A percentile compares a stretch with the other conserved stretches of the same genome.
Conservation (phyloP, 2,329 filamentous ascomycete species). For the Cryoendolithus antarcticus region DNA sequence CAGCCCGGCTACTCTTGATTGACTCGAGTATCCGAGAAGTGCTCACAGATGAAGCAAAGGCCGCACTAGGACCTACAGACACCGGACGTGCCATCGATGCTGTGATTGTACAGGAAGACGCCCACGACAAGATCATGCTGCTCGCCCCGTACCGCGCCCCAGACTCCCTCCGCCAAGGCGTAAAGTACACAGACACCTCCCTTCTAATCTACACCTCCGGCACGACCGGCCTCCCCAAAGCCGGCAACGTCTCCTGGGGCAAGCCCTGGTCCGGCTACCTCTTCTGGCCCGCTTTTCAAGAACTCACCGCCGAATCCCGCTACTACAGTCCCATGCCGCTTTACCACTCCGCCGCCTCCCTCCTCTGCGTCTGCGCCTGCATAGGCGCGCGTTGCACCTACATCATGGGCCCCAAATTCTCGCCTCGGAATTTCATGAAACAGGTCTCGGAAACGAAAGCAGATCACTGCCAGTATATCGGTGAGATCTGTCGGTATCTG, state of each 20-base stretch:
- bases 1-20: slow-evolving; percentile 54
- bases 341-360: slow-evolving; percentile 67
- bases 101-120: slow-evolving; percentile 48
- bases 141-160: slow-evolving; percentile 19
- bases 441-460: slow-evolving; percentile 60
- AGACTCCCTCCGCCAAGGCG: slow-evolving; percentile 19
- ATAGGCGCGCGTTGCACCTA: slow-evolving; percentile 47
- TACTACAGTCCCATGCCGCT: slow-evolving; percentile 85
- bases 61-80: slow-evolving; percentile 32
- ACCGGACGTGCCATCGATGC: slow-evolving; percentile 40
- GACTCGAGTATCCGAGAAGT: slow-evolving; percentile 48
- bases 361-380: slow-evolving; percentile 55
- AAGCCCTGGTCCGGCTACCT: slow-evolving; percentile 15
- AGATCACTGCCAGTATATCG: slow-evolving; percentile 75
- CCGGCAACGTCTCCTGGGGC: slow-evolving; percentile 24
- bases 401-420: slow-evolving; percentile 66
- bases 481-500: slow-evolving; percentile 75
- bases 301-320: slow-evolving; percentile 59
- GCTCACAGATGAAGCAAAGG: slow-evolving; percentile 41
- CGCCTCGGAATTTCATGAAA: slow-evolving; percentile 62
- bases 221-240: slow-evolving; percentile 71
- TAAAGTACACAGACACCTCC: slow-evolving; percentile 40
- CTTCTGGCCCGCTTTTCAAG: slow-evolving; percentile 32
- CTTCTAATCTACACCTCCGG: slow-evolving; percentile 76
- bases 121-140: neutral